Conservation (phyloP, 2,329 filamentous ascomycete species). For the Cladosporium sphaerospermum region DNA sequence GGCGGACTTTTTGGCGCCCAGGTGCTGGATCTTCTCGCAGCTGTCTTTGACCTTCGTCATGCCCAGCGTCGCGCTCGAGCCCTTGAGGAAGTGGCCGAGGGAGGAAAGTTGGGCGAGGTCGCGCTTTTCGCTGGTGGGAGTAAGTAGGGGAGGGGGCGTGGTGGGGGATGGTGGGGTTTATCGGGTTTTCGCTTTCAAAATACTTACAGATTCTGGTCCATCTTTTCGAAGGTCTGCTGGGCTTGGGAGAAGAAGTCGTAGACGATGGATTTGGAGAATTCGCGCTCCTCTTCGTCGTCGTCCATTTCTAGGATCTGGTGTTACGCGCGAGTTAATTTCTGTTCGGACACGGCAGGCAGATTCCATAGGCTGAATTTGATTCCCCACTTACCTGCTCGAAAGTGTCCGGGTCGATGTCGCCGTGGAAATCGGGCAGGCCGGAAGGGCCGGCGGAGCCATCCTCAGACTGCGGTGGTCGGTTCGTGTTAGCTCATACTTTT, state of each 20-base stretch:
- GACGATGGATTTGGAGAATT: constrained; percentile 86
- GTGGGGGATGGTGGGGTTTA: not conserved
- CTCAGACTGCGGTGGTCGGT: constrained; percentile 33
- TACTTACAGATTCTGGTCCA: constrained; percentile 64
- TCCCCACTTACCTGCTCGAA: constrained; percentile 61
- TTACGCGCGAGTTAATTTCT: too few relatives aligned
- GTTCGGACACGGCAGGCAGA: too few relatives aligned
- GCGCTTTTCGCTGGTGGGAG: constrained; percentile 50
- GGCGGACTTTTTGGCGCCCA: constrained; percentile 74
- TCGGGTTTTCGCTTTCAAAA: too few relatives aligned
- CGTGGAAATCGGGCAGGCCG: constrained; percentile 58
- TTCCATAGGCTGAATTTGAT: not conserved
- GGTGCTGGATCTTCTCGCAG: constrained; percentile 96
- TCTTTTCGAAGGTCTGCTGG: constrained; percentile 74
- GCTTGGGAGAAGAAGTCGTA: constrained; percentile 91
- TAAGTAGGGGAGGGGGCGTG: not conserved
- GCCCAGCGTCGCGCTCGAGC: constrained; percentile 89
- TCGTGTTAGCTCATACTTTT: not conserved
- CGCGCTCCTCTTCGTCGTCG: constrained; percentile 74
- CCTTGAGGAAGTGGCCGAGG: constrained; percentile 94
- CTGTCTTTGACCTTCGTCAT: constrained; percentile 84
- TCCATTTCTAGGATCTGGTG: constrained; percentile 87
- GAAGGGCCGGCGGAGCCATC: constrained; percentile 45
- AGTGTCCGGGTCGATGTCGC: constrained; percentile 70
- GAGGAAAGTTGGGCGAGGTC: constrained; percentile 71